Evolutionary conservation across 2,329 filamentous ascomycete species (phyloP).

Genomic region (Curvularia lunata): DNA sequence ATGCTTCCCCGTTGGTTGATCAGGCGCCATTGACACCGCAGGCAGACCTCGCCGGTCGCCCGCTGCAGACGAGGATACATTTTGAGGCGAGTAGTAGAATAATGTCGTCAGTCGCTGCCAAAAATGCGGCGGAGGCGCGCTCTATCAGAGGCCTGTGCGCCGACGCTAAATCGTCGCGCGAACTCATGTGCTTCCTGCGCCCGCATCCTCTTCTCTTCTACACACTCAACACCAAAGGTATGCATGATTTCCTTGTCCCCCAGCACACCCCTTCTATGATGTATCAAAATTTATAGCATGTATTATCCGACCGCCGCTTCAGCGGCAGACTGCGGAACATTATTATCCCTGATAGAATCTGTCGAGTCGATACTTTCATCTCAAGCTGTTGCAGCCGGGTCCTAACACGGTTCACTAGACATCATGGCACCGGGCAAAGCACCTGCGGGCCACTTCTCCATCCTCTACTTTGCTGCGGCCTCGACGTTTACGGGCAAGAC

Average conservation of each 20-base stretch:
- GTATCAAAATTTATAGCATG: conserved; percentile 54
- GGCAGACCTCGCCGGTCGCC: conserved; percentile 27
- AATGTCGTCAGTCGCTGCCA: conserved; percentile 20
- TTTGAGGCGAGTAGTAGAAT: conserved; percentile 5
- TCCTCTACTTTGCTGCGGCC: conserved; percentile 83
- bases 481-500: conserved; percentile 73
- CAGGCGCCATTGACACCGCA: conserved; percentile 37
- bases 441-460: conserved; percentile 71
- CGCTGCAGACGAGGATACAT: conserved; percentile 29
- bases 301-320: conserved; percentile 55
- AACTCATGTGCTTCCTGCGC: conserved; percentile 28
- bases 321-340: conserved; percentile 41
- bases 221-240: conserved; percentile 27
- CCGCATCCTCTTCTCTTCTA: conserved; percentile 14
- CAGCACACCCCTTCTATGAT: conserved; percentile 36
- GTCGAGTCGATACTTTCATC: neutral
- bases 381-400: neutral
- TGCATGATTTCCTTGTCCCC: conserved; percentile 12
- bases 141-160: conserved; percentile 20
- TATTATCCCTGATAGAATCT: conserved; percentile 41
- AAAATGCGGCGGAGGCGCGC: conserved; percentile 23
- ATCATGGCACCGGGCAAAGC: conserved; percentile 55
- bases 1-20: conserved; percentile 8
- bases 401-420: conserved; percentile 26
- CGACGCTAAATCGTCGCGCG: conserved; percentile 21